Evolutionary conservation across 139 green algal species (phyloP).

Genomic region (Coelastrella sp.): DNA sequence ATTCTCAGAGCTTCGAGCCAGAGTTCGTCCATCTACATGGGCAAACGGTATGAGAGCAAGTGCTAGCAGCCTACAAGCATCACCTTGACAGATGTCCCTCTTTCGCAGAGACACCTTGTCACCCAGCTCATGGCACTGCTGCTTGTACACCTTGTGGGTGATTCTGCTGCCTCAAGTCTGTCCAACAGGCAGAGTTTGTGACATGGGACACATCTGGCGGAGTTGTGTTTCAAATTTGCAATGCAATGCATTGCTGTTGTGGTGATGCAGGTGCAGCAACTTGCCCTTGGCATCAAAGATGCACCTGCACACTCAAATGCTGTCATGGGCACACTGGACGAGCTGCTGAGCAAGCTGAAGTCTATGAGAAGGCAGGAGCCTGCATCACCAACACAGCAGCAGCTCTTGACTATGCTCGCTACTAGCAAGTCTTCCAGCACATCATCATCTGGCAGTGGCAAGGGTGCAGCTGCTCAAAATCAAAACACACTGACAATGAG

Average conservation of each 20-base stretch:
- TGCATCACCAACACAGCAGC: neutral
- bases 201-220: too few relatives aligned
- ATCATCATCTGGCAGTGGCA: neutral
- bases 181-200: too few relatives aligned
- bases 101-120: too few relatives aligned
- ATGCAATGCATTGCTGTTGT: neutral
- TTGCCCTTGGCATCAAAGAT: conserved; percentile 16
- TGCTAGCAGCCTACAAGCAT: too few relatives aligned
- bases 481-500: neutral
- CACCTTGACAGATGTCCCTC: too few relatives aligned
- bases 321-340: conserved; percentile 5
- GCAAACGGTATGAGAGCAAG: too few relatives aligned
- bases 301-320: conserved; percentile 3
- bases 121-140: too few relatives aligned
- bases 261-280: conserved; percentile 27
- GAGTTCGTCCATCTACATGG: too few relatives aligned
- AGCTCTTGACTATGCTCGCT: conserved; percentile 1
- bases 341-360: conserved; percentile 6
- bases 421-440: neutral
- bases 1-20: too few relatives aligned
- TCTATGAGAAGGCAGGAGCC: neutral
- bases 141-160: too few relatives aligned
- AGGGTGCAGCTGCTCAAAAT: too few relatives aligned
- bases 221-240: too few relatives aligned
- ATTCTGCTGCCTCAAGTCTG: neutral